These are phyloP conservation scores for Silene conica DNA, from an alignment of 148 eudicot genomes.

Conservation along the genomic window DNA sequence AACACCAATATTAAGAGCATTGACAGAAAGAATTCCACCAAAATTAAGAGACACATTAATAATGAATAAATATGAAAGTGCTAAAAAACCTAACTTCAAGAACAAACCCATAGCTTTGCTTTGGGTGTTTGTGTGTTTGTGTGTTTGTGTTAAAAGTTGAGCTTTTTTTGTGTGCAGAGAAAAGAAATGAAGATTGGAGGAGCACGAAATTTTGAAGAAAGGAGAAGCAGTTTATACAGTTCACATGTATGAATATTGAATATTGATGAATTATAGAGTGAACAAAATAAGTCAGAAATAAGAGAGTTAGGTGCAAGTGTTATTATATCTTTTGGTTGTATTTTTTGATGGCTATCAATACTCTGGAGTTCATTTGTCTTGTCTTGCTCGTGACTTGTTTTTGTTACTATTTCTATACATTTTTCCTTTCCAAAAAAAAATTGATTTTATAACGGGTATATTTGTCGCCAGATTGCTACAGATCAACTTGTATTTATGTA, in stretches of 20 bases:
- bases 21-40: constrained; percentile 25
- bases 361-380: background rate
- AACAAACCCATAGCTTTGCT: constrained; percentile 13
- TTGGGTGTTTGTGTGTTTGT: too few relatives aligned
- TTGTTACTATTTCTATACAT: background rate
- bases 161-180: constrained; percentile 45
- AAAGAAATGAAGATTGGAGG: background rate
- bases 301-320: constrained; percentile 6
- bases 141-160: background rate
- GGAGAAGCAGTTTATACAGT: background rate
- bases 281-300: constrained; percentile 5
- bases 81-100: constrained; percentile 20
- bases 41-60: background rate
- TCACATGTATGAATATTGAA: constrained; percentile 5
- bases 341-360: background rate
- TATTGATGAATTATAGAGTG: background rate
- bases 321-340: background rate
- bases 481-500: too few relatives aligned
- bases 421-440: too few relatives aligned
- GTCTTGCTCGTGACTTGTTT: constrained; percentile 12
- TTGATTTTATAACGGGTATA: too few relatives aligned
- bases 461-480: too few relatives aligned
- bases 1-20: constrained; percentile 55
- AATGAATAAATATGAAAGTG: constrained; percentile 19
- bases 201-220: background rate